Evolutionary conservation across 2,329 filamentous ascomycete species (phyloP), one percentile per base, ranked within the genome.

Genomic region (Ceratocystis diversiconidia): DNA sequence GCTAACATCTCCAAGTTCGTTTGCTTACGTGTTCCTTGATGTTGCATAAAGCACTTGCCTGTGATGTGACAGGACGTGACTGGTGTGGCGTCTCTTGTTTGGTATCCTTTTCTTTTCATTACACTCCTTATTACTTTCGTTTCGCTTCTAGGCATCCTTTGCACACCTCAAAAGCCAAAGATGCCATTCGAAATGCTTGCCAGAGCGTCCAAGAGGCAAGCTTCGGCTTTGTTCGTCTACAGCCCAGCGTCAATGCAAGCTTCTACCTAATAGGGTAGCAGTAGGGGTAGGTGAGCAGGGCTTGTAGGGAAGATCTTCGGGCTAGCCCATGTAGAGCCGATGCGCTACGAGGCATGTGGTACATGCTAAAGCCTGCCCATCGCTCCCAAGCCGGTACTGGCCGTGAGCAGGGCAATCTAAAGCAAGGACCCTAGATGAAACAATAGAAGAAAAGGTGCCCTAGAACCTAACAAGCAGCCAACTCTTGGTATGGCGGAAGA

Each of bases 351-450:
- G 48, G 48, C 15, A 41, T 41, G 12, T 41, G 36, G 36, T 41
- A 36, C 55, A 59, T 36, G 5, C 12, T 17, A n/a, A 8, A 19
- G 19, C 36, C 2, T 19, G 55, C 3, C 55, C 28, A n/a, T n/a
- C 12, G 30, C 55, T 59, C 5, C 48, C 48, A 59, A 59, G 55
- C 55, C 55, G 55, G 55, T 36, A 36, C 28, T 59, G 55, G 55
- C 55, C 55, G 55, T 30, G 17, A 59, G 28, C 28, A 52, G 36
- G 36, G n/a, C 48, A 59, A 59, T 59, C 55, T 32, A n/a, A 59
- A 59, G 28, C 55, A 59, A 59, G 55, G 55, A 59, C 55, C 55
- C 55, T n/a, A 36, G 55, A 59, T 59, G 55, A 59, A 59, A 59
- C 55, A 59, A 41, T 8, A 59, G 55, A 59, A 59, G 25, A 59